Evolutionary conservation across 441 rosid species (phyloP).

Genomic region (Omphalea diandra): DNA sequence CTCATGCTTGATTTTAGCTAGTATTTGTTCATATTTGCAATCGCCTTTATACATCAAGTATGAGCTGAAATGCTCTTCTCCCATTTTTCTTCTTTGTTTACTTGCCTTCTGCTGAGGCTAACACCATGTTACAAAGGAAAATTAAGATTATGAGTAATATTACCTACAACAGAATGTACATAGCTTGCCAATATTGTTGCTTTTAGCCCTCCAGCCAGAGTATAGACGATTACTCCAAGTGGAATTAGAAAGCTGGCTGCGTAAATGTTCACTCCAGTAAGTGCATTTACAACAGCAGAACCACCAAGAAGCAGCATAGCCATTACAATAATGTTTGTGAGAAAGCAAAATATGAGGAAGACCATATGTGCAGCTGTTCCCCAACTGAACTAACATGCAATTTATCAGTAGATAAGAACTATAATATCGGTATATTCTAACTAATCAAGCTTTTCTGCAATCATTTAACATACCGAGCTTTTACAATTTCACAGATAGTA

Average conservation of each 20-base stretch:
- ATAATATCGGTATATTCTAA: too few species aligned
- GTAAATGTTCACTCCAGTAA: slow-evolving; percentile 80
- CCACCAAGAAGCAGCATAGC: slow-evolving; percentile 95
- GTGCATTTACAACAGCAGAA: slow-evolving; percentile 94
- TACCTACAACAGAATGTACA: slow-evolving; percentile 89
- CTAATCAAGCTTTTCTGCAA: not conserved
- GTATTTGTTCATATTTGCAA: too few species aligned
- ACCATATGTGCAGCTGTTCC: slow-evolving; percentile 81
- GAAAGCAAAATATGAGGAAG: slow-evolving; percentile 75
- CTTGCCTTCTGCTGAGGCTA: too few species aligned
- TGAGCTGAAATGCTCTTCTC: too few species aligned
- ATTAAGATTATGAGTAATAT: not conserved
- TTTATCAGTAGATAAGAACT: not conserved
- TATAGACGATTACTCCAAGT: slow-evolving; percentile 82
- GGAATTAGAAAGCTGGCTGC: slow-evolving; percentile 95
- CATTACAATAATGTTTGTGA: slow-evolving; percentile 76
- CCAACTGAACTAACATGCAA: slow-evolving; percentile 55
- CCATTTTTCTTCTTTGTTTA: too few species aligned
- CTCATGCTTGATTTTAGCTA: too few species aligned
- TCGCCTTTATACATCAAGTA: too few species aligned
- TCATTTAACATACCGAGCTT: slow-evolving; percentile 61
- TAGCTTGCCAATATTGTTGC: slow-evolving; percentile 96
- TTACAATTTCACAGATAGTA: slow-evolving; percentile 89
- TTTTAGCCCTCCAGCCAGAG: slow-evolving; percentile 90
- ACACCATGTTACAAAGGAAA: too few species aligned